phyloP scores from a whole-genome alignment of 2,329 filamentous ascomycete genomes.

The Teratosphaeria zuluensis region DNA sequence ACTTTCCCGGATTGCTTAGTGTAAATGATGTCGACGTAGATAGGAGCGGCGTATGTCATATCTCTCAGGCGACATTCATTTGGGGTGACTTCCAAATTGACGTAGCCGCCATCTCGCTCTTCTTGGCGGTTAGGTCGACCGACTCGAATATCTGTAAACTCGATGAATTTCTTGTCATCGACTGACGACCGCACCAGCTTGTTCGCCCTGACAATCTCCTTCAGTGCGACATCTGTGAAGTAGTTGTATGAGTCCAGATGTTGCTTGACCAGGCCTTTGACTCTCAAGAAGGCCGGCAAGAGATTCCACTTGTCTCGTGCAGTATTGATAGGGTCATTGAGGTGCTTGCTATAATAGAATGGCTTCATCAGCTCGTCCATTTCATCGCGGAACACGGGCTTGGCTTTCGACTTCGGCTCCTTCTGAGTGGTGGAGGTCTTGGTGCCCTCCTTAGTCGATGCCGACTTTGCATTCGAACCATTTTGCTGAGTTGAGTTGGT shows the following conservation, averaged over 20 bases:
- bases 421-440: not conserved
- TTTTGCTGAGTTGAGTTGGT: not conserved
- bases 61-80: constrained; percentile 95
- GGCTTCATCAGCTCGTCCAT: constrained; percentile 55
- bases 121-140: constrained; percentile 71
- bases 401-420: constrained; percentile 2
- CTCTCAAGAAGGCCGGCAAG: constrained; percentile 92
- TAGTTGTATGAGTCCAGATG: constrained; percentile 99
- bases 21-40: constrained; percentile 86
- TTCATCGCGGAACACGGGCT: constrained; percentile 24
- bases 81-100: constrained; percentile 63
- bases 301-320: constrained; percentile 92
- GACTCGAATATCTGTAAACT: constrained; percentile 64
- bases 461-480: constrained; percentile 4
- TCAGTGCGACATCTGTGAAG: constrained; percentile 92
- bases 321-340: constrained; percentile 61
- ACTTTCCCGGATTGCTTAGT: constrained; percentile 70
- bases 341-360: constrained; percentile 58
- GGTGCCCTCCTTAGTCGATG: constrained; percentile 4
- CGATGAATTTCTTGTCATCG: constrained; percentile 57
- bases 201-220: constrained; percentile 91
- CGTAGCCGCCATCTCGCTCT: constrained; percentile 58
- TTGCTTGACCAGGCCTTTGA: constrained; percentile 94
- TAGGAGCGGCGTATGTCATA: constrained; percentile 95
- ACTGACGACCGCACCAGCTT: constrained; percentile 75